These are phyloP conservation scores for Lecanosticta acicola DNA, from an alignment of 2,329 filamentous ascomycete genomes.

Conservation along the genomic window DNA sequence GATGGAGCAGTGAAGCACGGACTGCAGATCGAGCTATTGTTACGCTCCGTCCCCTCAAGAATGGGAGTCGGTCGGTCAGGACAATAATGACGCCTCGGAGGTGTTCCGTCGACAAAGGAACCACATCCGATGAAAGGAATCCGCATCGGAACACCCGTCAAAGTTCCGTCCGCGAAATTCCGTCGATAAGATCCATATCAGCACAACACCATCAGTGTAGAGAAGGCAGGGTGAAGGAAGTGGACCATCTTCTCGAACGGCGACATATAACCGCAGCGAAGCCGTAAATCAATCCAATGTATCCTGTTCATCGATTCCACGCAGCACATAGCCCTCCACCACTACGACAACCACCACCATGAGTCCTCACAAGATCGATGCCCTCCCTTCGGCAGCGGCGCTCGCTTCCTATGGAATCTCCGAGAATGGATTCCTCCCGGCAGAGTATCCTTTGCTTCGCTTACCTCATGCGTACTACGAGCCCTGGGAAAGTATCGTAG, in stretches of 20 bases:
- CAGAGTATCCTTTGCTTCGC: constrained; percentile 67
- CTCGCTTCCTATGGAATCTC: constrained; percentile 23
- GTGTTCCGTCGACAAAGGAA: not conserved
- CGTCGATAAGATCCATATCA: not conserved
- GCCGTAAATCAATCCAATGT: constrained; percentile 1
- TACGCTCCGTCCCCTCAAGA: no score
- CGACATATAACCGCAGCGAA: constrained; percentile 9
- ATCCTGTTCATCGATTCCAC: no score
- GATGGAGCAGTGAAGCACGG: not conserved
- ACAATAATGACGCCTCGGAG: no score
- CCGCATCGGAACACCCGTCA: not conserved
- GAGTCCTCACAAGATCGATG: constrained; percentile 24
- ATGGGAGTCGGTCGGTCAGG: no score
- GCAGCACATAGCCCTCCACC: no score
- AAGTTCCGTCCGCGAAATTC: not conserved
- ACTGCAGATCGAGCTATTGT: not conserved
- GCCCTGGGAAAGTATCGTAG: constrained; percentile 80
- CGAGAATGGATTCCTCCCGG: constrained; percentile 72
- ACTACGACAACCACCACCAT: no score
- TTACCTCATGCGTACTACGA: constrained; percentile 89
- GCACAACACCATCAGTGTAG: not conserved
- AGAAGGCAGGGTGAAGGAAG: not conserved
- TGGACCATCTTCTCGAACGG: not conserved
- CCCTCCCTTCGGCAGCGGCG: constrained; percentile 18
- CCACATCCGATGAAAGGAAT: not conserved